Base-by-base conservation (phyloP, 2,329 filamentous ascomycete species). In the Cryphonectria japonica region DNA sequence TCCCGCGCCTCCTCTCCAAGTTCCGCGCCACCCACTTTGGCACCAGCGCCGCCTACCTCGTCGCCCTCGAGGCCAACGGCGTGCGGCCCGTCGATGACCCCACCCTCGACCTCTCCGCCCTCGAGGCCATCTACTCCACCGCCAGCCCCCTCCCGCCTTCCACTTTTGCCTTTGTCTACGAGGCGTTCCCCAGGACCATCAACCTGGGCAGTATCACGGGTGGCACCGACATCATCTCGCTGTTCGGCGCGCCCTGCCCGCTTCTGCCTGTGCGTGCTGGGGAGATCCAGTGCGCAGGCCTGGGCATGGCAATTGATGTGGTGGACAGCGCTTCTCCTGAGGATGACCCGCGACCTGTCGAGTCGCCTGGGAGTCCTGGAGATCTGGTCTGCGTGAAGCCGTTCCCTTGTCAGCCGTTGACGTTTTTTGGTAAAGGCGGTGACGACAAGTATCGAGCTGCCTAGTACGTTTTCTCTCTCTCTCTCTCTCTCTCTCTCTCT, bases 151-250 rank as follows among this genome's bases (percentile, higher is more conserved):
- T 99, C 1, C 94, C 95, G 0, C 95, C 96, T 0, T 97, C 94
- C 0, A 98, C 96, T 1, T 98, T 98, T 81, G 86, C 89, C 70
- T 98, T 97, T 78, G 90, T 98, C 68, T 98, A 98, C 82, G 83
- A 87, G 37, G 92, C 92, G 1, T 97, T 98, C 78, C 94, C 94
- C 1, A 78, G 87, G 0, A 84, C 87, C n/a, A 85, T 98, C 75
- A 95, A 98, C 80, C 88, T 98, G 9, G 94, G 91, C 65, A 97
- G 93, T 70, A 98, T 99, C 77, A 98, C 95, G 0, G 96, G 96
- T 52, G 96, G 95, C 66, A 98, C 95, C 3, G 96, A 99, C 79
- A 98, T 98, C 76, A 93, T 98, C 74, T 97, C 95, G 0, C 88
- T 98, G 46, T 99, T 98, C 77, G 95, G 95, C 60, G 91, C 93